Base-by-base conservation (phyloP, 495 filamentous ascomycete genomes). In the Hyaloscypha bicolor region DNA sequence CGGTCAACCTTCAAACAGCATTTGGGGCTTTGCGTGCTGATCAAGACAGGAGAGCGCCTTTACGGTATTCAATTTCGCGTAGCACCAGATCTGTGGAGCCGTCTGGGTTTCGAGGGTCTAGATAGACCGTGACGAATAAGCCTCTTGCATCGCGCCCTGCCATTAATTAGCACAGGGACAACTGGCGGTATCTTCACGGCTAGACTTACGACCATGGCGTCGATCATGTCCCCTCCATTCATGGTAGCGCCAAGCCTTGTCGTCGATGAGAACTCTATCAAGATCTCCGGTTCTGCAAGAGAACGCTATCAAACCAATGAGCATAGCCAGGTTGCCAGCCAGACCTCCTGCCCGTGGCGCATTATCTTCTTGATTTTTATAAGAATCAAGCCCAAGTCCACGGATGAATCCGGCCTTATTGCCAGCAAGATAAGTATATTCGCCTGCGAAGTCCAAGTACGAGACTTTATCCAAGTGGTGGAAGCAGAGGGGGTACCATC, bases 261-360 rank as follows among this genome's bases (percentile, higher is more conserved):
- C 62, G 11, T 31, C 14, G 6, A 68, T 52, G 16, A 74, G 62
- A 14, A 68, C 61, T 2, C n/a, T 33, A 30, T 63, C 19, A 4
- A 74, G 42, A 3, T 68, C 33, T 30, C 52, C 5, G 6, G 11
- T 8, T 30, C 16, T 4, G 29, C 72, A 74, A 35, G 69, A 65
- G 48, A 74, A 70, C 14, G 72, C 69, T 9, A 74, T 56, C 3
- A 74, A 53, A 25, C 51, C 66, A 35, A 74, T 64, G 6, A 74
- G 9, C 14, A 64, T 70, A 11, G 67, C 19, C 1, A 74, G 39
- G 51, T 67, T 35, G 8, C 72, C 72, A 33, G 52, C 48, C 9
- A 74, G 48, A n/a, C 64, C 70, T 2, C 57, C 60, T 4, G 45
- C 30, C 14, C 4, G 29, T 12, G 57, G 37, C 9, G 55, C 30